These are phyloP conservation scores for Nissolia schottii DNA, from an alignment of 306 rosid genomes.

Conservation along the genomic window DNA sequence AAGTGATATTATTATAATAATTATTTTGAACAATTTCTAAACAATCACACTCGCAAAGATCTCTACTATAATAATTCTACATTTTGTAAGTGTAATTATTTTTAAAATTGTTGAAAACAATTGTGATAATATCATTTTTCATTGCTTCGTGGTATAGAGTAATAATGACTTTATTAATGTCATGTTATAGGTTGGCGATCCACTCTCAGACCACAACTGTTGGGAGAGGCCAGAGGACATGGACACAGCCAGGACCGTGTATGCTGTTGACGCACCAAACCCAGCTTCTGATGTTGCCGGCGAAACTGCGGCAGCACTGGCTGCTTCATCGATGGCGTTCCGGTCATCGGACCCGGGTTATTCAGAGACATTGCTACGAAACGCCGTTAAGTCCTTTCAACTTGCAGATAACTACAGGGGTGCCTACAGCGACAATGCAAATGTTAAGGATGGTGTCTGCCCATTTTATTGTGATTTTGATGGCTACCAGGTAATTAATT, in stretches of 20 bases:
- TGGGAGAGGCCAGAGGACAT: conserved; percentile 96
- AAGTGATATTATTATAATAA: too few species aligned
- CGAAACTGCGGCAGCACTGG: conserved; percentile 74
- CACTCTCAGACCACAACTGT: conserved; percentile 57
- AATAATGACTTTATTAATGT: neutral
- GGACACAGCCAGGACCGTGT: conserved; percentile 78
- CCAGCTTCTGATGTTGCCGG: conserved; percentile 85
- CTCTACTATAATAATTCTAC: too few species aligned
- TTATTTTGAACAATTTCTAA: too few species aligned
- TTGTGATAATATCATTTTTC: too few species aligned
- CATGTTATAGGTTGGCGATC: conserved; percentile 65
- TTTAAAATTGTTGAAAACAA: too few species aligned
- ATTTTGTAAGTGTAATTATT: too few species aligned
- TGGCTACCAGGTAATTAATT: conserved; percentile 68
- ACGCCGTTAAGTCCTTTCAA: conserved; percentile 60
- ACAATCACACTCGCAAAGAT: too few species aligned
- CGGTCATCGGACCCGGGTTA: conserved; percentile 58
- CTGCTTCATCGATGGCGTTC: conserved; percentile 70
- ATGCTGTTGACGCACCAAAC: conserved; percentile 77
- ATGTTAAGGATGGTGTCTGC: conserved; percentile 65
- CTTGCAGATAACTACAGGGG: conserved; percentile 67
- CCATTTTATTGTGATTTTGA: conserved; percentile 78
- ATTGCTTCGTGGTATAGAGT: neutral
- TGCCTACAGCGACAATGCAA: conserved; percentile 74
- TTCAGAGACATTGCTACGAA: conserved; percentile 53